These are phyloP conservation scores for Dimargaris xerosporica DNA, from an alignment of 192 early-diverging fungal species.

Conservation along the genomic window DNA sequence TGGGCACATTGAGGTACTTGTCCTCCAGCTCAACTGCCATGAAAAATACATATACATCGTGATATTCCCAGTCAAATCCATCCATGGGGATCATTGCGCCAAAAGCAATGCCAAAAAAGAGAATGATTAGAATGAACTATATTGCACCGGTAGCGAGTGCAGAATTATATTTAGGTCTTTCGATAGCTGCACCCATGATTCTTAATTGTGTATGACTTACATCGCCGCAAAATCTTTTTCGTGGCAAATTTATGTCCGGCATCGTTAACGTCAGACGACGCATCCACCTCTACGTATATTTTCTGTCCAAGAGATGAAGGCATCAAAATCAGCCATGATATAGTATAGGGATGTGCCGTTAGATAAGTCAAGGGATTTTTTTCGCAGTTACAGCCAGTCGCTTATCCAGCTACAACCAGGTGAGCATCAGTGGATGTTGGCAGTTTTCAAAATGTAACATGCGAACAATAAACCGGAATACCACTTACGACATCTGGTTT, in stretches of 20 bases:
- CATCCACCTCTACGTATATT: slow-evolving; percentile 10
- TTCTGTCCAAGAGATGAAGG: neutral
- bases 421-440: neutral
- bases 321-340: neutral
- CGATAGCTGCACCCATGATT: slow-evolving; percentile 1
- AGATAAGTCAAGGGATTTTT: slow-evolving; percentile 12
- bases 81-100: neutral
- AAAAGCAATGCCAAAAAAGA: neutral
- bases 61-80: neutral
- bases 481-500: slow-evolving; percentile 12
- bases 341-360: slow-evolving; percentile 1
- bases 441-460: neutral
- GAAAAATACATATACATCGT: neutral
- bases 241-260: slow-evolving; percentile 2
- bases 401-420: neutral
- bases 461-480: neutral
- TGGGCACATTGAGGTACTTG: slow-evolving; percentile 38
- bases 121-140: neutral
- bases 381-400: neutral
- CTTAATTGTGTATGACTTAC: slow-evolving; percentile 1
- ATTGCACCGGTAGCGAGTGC: slow-evolving; percentile 15
- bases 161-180: neutral
- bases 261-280: slow-evolving; percentile 5
- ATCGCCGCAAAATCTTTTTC: slow-evolving; percentile 7
- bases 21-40: slow-evolving; percentile 34